Evolutionary conservation across 495 filamentous ascomycete species (phyloP), one percentile per base, ranked within the genome.

Genomic region (Podospora bellae-mahoneyi): DNA sequence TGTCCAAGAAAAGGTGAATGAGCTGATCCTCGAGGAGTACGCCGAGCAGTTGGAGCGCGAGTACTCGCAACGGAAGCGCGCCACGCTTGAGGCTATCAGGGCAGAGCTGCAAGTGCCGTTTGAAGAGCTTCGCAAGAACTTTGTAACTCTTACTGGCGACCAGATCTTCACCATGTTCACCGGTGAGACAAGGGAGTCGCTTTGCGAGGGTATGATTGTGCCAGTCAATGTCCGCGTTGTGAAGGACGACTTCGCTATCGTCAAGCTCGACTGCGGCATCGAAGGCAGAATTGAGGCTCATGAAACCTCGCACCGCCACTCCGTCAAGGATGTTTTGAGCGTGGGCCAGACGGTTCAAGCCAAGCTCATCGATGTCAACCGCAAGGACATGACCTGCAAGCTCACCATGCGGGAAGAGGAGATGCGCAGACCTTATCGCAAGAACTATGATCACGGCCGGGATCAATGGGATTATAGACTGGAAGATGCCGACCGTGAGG

Each of bases 131-230:
- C 89, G 95, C 19, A 91, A 91, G 70, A 88, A 88, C 64, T 98
- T 95, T 74, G 82, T 86, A 16, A 77, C 87, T 57, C 83, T 96
- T 9, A 81, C 80, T 32, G 82, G 87, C 0, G 92, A 97, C 30
- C 92, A 97, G 69, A 90, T 97, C 73, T 99, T 97, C 78, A 94
- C 92, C 60, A 97, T 97, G 92, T 88, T 97, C 58, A 97, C 95
- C 0, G 96, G 95, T 62, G 95, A 99, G 76, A 98, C 91, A 1
- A 79, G 84, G 53, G 92, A 97, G 0, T 91, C 93, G 0, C 81
- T 99, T 23, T 85, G 83, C 28, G 88, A 92, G 72, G 91, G 90
- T 65, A 97, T 98, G 94, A 91, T 97, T 64, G 88, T 98, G 13
- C 88, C 95, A 0, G 92, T 96, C 66, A 90, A 89, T 44, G 89